Evolutionary conservation across 352 stramenopile genomes (phyloP).

Genomic region (Aphanomyces stellatus): DNA sequence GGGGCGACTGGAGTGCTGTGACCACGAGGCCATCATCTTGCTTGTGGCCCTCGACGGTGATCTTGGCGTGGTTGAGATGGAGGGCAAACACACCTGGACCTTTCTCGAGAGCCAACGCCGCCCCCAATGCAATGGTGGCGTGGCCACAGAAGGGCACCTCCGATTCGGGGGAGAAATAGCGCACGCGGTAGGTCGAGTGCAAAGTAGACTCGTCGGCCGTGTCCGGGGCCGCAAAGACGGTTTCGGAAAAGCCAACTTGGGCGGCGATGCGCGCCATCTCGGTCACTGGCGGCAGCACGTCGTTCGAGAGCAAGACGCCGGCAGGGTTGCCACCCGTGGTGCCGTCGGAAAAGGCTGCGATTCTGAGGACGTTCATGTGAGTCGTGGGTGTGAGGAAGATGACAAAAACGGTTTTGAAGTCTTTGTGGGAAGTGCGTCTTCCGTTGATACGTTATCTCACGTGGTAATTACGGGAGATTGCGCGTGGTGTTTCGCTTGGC

Average conservation of each 20-base stretch:
- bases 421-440: no score
- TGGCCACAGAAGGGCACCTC: constrained; percentile 8
- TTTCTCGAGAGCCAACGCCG: neutral
- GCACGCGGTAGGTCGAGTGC: neutral
- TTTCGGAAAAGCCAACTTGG: neutral
- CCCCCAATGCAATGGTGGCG: neutral
- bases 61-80: neutral
- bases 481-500: no score
- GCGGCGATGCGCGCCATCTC: constrained; percentile 2
- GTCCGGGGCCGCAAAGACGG: neutral
- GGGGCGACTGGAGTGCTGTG: neutral
- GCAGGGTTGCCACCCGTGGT: neutral
- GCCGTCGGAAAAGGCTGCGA: neutral
- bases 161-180: constrained; percentile 3
- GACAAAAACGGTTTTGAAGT: no score
- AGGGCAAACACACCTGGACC: neutral
- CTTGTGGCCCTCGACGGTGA: neutral
- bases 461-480: no score
- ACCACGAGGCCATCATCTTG: neutral
- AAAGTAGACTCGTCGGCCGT: neutral
- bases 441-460: no score
- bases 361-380: neutral
- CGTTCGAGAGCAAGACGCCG: neutral
- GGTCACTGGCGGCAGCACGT: neutral
- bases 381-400: no score